These are phyloP conservation scores for Penicillium oxalicum DNA, from an alignment of 2,329 filamentous ascomycete species.

Conservation along the genomic window DNA sequence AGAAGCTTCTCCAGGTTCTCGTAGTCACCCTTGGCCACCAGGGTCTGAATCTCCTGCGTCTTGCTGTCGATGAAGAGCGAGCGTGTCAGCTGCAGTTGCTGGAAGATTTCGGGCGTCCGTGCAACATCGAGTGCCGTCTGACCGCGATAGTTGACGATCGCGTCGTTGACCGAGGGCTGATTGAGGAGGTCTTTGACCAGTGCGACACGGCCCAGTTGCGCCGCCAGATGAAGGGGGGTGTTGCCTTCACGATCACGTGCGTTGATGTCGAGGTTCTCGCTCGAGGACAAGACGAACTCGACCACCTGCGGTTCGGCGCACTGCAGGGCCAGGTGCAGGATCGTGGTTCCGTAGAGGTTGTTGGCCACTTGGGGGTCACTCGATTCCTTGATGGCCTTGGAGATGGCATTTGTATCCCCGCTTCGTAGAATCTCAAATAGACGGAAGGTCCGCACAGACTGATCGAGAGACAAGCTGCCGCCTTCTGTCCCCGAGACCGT, in stretches of 20 bases:
- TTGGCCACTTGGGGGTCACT: conserved; percentile 46
- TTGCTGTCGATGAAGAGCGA: conserved; percentile 86
- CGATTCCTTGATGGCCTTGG: conserved; percentile 65
- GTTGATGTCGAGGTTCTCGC: conserved; percentile 75
- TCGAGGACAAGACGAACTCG: conserved; percentile 79
- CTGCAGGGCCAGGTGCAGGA: conserved; percentile 89
- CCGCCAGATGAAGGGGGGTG: conserved; percentile 83
- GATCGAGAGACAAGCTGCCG: conserved; percentile 62
- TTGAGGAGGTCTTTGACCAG: conserved; percentile 81
- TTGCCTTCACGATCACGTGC: conserved; percentile 89
- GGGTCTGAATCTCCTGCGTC: conserved; percentile 73
- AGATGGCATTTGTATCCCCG: conserved; percentile 85
- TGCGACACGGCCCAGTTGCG: conserved; percentile 69
- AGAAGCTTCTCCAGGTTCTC: conserved; percentile 71
- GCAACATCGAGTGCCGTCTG: conserved; percentile 83
- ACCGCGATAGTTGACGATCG: conserved; percentile 74
- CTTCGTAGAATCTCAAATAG: conserved; percentile 87
- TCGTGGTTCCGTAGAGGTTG: conserved; percentile 64
- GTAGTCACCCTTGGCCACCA: conserved; percentile 69
- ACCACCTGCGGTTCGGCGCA: conserved; percentile 89
- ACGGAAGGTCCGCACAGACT: conserved; percentile 89
- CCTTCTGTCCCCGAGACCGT: conserved; percentile 30
- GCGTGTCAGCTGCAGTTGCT: conserved; percentile 82
- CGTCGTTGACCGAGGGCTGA: conserved; percentile 79
- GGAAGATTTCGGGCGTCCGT: conserved; percentile 89